Conservation (phyloP, 345 rosid genomes). For the Atalantia buxifolia region DNA sequence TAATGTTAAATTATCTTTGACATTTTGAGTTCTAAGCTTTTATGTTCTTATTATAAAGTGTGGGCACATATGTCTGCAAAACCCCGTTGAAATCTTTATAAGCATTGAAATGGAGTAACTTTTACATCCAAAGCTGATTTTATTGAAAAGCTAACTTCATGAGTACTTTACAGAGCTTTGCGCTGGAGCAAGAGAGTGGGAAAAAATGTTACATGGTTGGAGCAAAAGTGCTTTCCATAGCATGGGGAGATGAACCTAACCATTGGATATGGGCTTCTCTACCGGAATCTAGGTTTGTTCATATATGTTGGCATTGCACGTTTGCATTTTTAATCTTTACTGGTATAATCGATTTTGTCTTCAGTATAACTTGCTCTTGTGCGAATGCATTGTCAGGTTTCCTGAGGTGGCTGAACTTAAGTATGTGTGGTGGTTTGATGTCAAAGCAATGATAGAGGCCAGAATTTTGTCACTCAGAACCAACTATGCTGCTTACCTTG, state of each 20-base stretch:
- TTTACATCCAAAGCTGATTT: too few species aligned
- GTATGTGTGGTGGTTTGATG: conserved; percentile 10
- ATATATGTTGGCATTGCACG: too few species aligned
- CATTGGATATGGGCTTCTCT: conserved; percentile 25
- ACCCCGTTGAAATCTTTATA: background rate
- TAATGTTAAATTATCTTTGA: background rate
- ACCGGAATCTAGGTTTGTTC: conserved; percentile 22
- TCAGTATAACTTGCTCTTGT: too few species aligned
- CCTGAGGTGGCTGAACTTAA: conserved; percentile 24
- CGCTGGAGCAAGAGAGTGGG: conserved; percentile 23
- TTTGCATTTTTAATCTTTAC: background rate
- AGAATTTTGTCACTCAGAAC: too few species aligned
- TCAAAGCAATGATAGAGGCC: conserved; percentile 13
- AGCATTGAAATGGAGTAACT: background rate
- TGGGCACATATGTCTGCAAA: too few species aligned
- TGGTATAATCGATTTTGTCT: background rate
- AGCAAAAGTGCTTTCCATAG: conserved; percentile 26
- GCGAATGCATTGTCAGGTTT: conserved; percentile 12
- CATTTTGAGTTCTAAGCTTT: background rate
- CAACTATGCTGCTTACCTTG: too few species aligned
- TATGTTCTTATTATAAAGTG: too few species aligned
- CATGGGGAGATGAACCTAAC: conserved; percentile 24
- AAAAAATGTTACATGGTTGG: conserved; percentile 30
- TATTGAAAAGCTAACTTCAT: background rate
- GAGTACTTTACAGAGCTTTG: conserved; percentile 15